Percentiles rank a stretch among this genome's conserved stretches.
phyloP scores from a whole-genome alignment of 2,329 filamentous ascomycete genomes.

The Orbilia blumenaviensis region DNA sequence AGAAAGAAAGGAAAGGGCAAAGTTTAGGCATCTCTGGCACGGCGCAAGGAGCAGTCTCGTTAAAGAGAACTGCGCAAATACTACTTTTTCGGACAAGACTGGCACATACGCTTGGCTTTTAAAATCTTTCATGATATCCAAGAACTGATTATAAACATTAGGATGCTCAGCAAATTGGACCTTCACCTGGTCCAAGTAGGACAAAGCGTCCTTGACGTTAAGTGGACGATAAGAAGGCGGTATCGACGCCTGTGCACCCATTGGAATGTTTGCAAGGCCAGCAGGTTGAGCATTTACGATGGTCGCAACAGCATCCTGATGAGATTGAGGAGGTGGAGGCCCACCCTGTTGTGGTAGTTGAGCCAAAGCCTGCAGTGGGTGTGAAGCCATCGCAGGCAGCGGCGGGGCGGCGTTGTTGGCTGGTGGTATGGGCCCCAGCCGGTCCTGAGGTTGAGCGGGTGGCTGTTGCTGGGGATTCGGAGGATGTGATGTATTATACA shows the following conservation, averaged over 20 bases:
- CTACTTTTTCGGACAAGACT: conserved; percentile 56
- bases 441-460: conserved; percentile 19
- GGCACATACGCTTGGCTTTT: conserved; percentile 86
- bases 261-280: conserved; percentile 16
- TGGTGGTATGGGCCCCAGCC: conserved; percentile 23
- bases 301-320: conserved; percentile 41
- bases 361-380: conserved; percentile 26
- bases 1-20: no score
- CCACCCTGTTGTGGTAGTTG: conserved; percentile 33
- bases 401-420: conserved; percentile 20
- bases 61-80: background rate
- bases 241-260: conserved; percentile 54
- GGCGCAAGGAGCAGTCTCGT: no score
- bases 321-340: conserved; percentile 27
- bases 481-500: conserved; percentile 31
- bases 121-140: conserved; percentile 99
- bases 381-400: conserved; percentile 36
- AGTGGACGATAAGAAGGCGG: conserved; percentile 42
- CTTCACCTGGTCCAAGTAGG: conserved; percentile 97
- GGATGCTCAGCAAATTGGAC: conserved; percentile 96
- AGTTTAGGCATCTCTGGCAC: no score
- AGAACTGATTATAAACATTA: conserved; percentile 94
- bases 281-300: conserved; percentile 16
- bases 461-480: conserved; percentile 30
- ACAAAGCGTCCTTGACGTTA: conserved; percentile 78